Base-by-base conservation (phyloP, 306 rosid species). In the Casuarina cunninghamiana region DNA sequence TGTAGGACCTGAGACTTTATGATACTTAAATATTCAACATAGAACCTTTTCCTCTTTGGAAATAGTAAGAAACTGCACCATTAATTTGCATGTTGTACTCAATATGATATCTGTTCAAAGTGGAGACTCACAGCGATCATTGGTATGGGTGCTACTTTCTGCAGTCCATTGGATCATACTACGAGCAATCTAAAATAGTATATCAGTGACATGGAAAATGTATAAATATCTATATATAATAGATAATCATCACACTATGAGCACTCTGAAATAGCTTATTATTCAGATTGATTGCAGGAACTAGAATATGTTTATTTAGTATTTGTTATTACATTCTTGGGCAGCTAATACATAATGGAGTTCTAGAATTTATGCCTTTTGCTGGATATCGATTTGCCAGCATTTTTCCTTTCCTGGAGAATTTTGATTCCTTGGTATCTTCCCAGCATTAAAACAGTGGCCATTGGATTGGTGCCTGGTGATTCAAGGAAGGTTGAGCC, bases 381-480 rank as follows among this genome's bases (percentile, higher is more conserved):
- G 57, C 77, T 53, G 12, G 51, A 48, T 5, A 9, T 17, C 1
- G 45, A 2, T 43, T 9, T 48, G n/a, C 44, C 2, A 50, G 62
- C 53, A 58, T 78, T 46, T 58, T 75, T 71, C 72, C 86, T 77
- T 72, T 86, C 87, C 66, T 63, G 21, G 8, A 87, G 84, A 79
- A 93, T 89, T 79, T 85, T 81, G 44, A 89, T 77, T 79, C 94
- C 97, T 89, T 86, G 94, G 71, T 86, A 88, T 71, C 96, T 91
- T 63, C 96, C 96, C 8, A 90, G 87, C 97, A 93, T 90, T 32
- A 93, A 75, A 55, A 87, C 57, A 16, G 96, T 86, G 9, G 92
- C 92, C 92, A 89, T 86, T 67, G 96, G 96, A 70, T 93, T 89
- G 80, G 93, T 89, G 32, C 97, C 92, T 10, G 96, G 96, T 71